Conservation (phyloP, 495 filamentous ascomycete species). For the Cairneyella variabilis region DNA sequence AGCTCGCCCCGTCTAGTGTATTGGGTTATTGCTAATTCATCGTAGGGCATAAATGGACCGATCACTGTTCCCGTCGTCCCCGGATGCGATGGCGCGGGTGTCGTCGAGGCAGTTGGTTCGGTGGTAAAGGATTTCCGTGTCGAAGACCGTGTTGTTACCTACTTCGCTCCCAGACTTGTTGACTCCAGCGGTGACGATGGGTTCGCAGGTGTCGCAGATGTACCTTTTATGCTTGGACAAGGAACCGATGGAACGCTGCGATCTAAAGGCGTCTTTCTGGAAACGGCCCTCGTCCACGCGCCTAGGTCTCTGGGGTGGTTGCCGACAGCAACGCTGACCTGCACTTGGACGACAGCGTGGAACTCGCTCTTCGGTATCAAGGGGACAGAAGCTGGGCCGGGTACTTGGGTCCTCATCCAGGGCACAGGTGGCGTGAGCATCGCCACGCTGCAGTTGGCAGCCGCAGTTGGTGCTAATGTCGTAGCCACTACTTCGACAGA, state of each 20-base stretch:
- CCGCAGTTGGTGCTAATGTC: slow-evolving; percentile 12
- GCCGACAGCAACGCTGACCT: slow-evolving; percentile 29
- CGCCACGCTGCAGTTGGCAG: slow-evolving; percentile 3
- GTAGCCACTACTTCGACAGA: slow-evolving; percentile 17
- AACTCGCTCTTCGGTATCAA: slow-evolving; percentile 28
- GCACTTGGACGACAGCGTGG: slow-evolving; percentile 34
- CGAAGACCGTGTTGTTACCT: slow-evolving; percentile 32
- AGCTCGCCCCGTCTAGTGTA: too few species aligned
- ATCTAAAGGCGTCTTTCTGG: slow-evolving; percentile 13
- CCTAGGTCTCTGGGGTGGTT: slow-evolving; percentile 25
- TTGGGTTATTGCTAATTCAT: too few species aligned
- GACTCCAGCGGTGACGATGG: neutral
- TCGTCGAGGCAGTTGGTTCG: slow-evolving; percentile 52
- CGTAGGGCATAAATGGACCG: slow-evolving; percentile 44
- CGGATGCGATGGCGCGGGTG: slow-evolving; percentile 60
- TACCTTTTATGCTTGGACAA: slow-evolving; percentile 10
- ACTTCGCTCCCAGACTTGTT: slow-evolving; percentile 2
- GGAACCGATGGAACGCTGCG: slow-evolving; percentile 16
- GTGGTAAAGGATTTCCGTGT: slow-evolving; percentile 54
- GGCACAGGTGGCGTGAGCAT: slow-evolving; percentile 7
- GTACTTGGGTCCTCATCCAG: slow-evolving; percentile 8
- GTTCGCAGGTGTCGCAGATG: slow-evolving; percentile 1
- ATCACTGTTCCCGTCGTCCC: slow-evolving; percentile 48
- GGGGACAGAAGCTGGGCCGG: slow-evolving; percentile 4
- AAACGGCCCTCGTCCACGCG: slow-evolving; percentile 27